Base-by-base conservation (phyloP, 176 grass and related monocot genomes). In the Hyparrhenia diplandra region DNA sequence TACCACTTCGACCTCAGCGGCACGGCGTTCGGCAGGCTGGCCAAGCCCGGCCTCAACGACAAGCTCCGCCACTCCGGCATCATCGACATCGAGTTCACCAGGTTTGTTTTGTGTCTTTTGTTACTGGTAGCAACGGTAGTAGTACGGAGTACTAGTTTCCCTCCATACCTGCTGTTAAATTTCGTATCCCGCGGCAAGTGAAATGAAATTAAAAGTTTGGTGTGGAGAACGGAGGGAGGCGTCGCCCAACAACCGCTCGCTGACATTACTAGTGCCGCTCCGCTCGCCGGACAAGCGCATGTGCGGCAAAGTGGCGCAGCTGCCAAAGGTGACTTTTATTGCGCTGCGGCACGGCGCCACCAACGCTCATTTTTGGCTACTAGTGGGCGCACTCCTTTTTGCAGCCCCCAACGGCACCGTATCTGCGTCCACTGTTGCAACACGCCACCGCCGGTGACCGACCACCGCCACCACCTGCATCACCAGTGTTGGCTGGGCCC, bases 1-100 rank as follows among this genome's bases (percentile, higher is more conserved):
- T 93, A 13, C 85, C 94, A 97, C 73, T 94, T 97, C 83, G 94
- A 94, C 83, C 90, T 97, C 77, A 92, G 89, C 69, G 92, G 92
- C 66, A 94, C 90, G 3, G 84, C 94, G 31, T 94, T 97, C 81
- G 94, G 94, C 57, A 13, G 83, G 29, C 92, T 97, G 64, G 83
- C 92, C 41, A 84, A 64, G 83, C 83, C 94, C 0, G 92, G 94
- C 7, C 85, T 85, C 68, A 81, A 90, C 79, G 82, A 94, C 75
- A 76, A 88, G 76, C 94, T 97, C 46, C 89, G 94, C 66, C 85
- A 92, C 75, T 91, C 94, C 42, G 94, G 94, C 85, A 94, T 89
- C 83, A 87, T 97, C 73, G 88, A 87, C 79, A 89, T 94, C 78
- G 75, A 92, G 77, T 97, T 91, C 83, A 54, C 92, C 6, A 81